phyloP scores from a whole-genome alignment of 768 basidiomycete genomes.

The Terana coerulea region DNA sequence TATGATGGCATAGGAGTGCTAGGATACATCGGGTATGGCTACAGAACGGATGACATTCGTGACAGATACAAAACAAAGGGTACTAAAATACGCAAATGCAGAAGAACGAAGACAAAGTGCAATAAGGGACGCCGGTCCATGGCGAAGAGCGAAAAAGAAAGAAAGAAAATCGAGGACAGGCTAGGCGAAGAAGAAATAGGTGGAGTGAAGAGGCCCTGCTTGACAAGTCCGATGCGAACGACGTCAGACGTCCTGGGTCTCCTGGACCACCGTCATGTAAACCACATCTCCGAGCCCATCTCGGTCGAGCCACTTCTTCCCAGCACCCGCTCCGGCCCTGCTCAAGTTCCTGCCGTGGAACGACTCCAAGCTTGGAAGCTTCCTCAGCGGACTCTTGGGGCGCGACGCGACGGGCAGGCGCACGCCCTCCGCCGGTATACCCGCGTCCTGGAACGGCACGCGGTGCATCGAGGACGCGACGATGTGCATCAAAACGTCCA shows the following conservation, averaged over 20 bases:
- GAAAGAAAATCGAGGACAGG: neutral
- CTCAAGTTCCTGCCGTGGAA: constrained; percentile 12
- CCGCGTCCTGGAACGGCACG: constrained; percentile 23
- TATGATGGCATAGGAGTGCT: no score
- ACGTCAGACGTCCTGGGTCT: constrained; percentile 15
- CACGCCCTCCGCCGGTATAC: constrained; percentile 6
- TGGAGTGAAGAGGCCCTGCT: neutral
- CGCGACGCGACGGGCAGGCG: neutral
- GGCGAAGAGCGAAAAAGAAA: neutral
- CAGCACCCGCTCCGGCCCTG: constrained; percentile 9
- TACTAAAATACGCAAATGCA: neutral
- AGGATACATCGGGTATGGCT: constrained; percentile 8
- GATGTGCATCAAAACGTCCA: constrained; percentile 9
- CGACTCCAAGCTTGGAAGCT: constrained; percentile 20
- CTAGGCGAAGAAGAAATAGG: neutral
- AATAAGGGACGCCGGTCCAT: neutral
- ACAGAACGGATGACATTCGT: neutral
- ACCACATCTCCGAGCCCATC: constrained; percentile 18
- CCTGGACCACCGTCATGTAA: constrained; percentile 28
- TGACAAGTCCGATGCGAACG: neutral
- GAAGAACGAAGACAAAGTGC: neutral
- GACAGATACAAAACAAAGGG: neutral
- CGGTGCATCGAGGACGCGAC: constrained; percentile 7
- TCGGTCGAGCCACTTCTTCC: constrained; percentile 6
- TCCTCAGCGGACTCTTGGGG: constrained; percentile 11